Evolutionary conservation across 2,329 filamentous ascomycete species (phyloP).

Genomic region (Thielaviopsis euricoi): DNA sequence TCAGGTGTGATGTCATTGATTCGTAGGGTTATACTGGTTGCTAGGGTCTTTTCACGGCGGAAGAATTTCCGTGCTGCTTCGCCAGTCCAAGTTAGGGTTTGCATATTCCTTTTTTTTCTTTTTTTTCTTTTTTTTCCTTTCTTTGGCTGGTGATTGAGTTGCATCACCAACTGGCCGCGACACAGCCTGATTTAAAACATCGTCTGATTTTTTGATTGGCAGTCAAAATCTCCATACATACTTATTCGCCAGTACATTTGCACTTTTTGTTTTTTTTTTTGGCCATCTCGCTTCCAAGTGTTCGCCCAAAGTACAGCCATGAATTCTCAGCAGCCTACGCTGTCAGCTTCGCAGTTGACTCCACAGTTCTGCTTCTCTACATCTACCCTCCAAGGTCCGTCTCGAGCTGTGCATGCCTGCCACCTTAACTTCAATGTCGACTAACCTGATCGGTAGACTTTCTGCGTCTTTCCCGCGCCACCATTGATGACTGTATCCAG

Average conservation of each 20-base stretch:
- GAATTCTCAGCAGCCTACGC: neutral
- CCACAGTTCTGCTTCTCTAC: slow-evolving; percentile 68
- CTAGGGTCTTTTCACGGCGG: no score
- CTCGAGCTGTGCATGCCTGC: neutral
- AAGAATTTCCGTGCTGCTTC: no score
- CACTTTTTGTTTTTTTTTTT: neutral
- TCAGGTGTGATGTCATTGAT: no score
- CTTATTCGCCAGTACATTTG: neutral
- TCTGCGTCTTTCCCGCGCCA: slow-evolving; percentile 64
- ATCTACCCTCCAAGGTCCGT: slow-evolving; percentile 47
- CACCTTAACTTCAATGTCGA: neutral
- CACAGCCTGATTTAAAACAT: neutral
- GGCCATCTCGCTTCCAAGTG: no score
- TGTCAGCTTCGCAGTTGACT: slow-evolving; percentile 27
- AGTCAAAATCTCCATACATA: no score
- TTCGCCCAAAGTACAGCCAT: neutral
- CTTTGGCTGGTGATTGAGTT: neutral
- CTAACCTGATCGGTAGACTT: slow-evolving; percentile 47
- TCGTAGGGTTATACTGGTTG: no score
- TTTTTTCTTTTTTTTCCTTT: no score
- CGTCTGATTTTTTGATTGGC: no score
- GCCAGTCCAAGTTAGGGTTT: neutral
- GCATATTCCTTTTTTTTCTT: neutral
- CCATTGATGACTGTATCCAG: slow-evolving; percentile 83
- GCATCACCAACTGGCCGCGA: neutral